phyloP scores from a whole-genome alignment of 768 basidiomycete species.

The Hericium rajendrae region DNA sequence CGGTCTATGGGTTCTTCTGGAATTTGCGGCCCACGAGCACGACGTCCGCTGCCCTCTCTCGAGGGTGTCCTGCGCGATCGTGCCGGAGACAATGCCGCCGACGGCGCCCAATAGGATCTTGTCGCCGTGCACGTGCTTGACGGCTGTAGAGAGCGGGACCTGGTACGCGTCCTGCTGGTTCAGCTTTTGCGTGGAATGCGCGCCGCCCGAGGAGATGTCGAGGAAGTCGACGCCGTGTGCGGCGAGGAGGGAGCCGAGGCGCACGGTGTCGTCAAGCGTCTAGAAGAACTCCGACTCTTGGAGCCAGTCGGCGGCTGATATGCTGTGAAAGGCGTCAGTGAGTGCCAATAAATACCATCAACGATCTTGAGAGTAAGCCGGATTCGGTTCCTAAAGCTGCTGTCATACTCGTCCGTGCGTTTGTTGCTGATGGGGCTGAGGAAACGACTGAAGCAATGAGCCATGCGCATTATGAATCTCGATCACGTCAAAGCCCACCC shows the following conservation, averaged over 20 bases:
- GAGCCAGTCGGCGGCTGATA: slow-evolving; percentile 71
- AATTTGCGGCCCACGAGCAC: slow-evolving; percentile 31
- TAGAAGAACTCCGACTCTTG: too few species aligned
- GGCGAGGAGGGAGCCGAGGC: slow-evolving; percentile 50
- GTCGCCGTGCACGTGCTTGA: slow-evolving; percentile 37
- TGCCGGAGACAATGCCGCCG: slow-evolving; percentile 46
- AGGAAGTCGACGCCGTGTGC: slow-evolving; percentile 66
- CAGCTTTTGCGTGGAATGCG: slow-evolving; percentile 28
- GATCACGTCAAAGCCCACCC: slow-evolving; percentile 11
- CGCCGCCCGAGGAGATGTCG: slow-evolving; percentile 64
- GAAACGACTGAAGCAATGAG: slow-evolving; percentile 9
- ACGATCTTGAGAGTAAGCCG: too few species aligned
- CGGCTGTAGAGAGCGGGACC: slow-evolving; percentile 43
- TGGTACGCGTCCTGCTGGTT: slow-evolving; percentile 32
- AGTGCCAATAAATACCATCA: slow-evolving; percentile 3
- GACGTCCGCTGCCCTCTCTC: slow-evolving; percentile 51
- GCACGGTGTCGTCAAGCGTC: too few species aligned
- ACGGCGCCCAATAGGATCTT: slow-evolving; percentile 20
- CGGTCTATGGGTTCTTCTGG: slow-evolving; percentile 47
- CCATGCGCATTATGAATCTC: slow-evolving; percentile 19
- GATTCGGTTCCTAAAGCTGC: slow-evolving; percentile 38
- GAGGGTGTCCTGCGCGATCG: slow-evolving; percentile 47
- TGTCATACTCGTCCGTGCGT: slow-evolving; percentile 39
- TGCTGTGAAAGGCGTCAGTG: slow-evolving; percentile 22
- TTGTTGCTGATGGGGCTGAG: slow-evolving; percentile 15